These are phyloP conservation scores for Populus davidiana DNA, from an alignment of 345 rosid species.

Conservation along the genomic window DNA sequence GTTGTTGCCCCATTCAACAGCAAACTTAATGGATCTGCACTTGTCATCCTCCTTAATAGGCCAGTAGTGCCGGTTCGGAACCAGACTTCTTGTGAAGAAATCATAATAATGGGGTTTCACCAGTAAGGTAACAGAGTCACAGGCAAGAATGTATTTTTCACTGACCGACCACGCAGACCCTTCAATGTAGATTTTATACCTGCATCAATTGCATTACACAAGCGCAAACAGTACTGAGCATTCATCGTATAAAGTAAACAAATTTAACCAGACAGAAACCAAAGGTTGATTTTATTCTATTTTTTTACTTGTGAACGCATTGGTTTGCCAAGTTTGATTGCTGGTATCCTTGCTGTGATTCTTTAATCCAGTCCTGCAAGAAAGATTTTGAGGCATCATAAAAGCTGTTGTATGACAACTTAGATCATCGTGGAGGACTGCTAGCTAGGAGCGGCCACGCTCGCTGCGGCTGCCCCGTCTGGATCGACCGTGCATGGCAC, in stretches of 20 bases:
- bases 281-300: not conserved
- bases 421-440: not conserved
- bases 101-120: conserved; percentile 31
- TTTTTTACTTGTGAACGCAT: conserved; percentile 61
- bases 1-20: conserved; percentile 30
- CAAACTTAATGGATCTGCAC: conserved; percentile 32
- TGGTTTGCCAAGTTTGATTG: conserved; percentile 72
- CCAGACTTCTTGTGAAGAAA: conserved; percentile 27
- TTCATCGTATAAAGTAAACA: no score
- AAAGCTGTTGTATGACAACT: not conserved
- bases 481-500: no score
- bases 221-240: not conserved
- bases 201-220: conserved; percentile 1
- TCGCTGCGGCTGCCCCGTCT: no score
- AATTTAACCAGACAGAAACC: no score
- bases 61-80: conserved; percentile 25
- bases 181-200: conserved; percentile 34
- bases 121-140: conserved; percentile 25
- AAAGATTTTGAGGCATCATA: not conserved
- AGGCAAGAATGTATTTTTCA: conserved; percentile 33
- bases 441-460: no score
- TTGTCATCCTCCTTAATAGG: conserved; percentile 23
- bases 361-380: conserved; percentile 69
- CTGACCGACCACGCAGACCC: conserved; percentile 37
- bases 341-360: conserved; percentile 66